Base-by-base conservation (phyloP, 495 filamentous ascomycete genomes). In the Bacidia gigantensis region DNA sequence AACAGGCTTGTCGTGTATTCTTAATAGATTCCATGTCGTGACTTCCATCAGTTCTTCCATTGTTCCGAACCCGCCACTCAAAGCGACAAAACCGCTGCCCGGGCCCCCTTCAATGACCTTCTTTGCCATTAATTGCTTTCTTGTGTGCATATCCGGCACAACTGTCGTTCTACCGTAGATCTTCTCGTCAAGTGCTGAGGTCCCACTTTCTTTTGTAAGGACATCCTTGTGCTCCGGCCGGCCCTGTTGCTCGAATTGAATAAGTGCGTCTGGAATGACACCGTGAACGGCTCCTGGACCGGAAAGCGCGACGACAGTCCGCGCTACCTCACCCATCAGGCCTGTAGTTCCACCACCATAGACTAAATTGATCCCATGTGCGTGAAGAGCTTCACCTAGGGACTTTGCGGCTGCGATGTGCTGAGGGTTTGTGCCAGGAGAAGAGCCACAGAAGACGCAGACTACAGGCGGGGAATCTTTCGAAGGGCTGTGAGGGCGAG, bases 31-130 rank as follows among this genome's bases (percentile, higher is more conserved):
- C 92, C 92, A 98, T 11, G 92, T 97, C 26, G 82, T 84, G 51
- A 94, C 83, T 75, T 98, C 92, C 71, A 96, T 90, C 50, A 97
- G 70, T 72, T 98, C 92, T 69, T 98, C 92, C 62, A 97, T 73
- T 5, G 93, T 97, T 11, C 92, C 92, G 67, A 89, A 97, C 0
- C 92, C 92, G 18, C 92, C 92, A 47, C 78, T 80, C 60, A 98
- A 68, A 22, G 89, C 87, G 21, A 97, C 78, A 72, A 98, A 98
- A 9, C 93, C 93, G 52, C 79, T 80, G 2, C 89, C 89, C 0
- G 79, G 77, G 0, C 86, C 88, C 3, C 89, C 88, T 46, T 80
- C 73, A 9, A 90, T 70, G 3, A 95, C 87, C 64, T 87, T 84
- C 56, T 75, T 69, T 38, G 87, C 92, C 92, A 98, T 98, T 69